Percentiles rank a stretch among this genome's conserved stretches.
Conservation (phyloP, 176 grass and related monocot genomes). For the Poa pratensis region DNA sequence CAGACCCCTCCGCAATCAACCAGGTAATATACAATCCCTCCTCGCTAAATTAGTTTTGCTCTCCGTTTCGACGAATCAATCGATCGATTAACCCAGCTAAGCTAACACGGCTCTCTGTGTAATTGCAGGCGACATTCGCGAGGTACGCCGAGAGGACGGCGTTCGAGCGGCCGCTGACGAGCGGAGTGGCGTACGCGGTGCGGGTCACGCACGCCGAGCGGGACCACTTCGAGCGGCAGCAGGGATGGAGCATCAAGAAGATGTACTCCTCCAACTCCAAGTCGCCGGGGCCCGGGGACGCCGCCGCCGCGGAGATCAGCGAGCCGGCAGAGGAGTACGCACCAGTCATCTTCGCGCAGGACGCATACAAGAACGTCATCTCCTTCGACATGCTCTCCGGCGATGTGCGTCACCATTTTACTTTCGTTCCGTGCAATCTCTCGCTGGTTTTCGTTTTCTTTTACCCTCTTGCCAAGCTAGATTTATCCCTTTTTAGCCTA, state of each 20-base stretch:
- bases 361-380: slow-evolving; percentile 89
- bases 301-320: slow-evolving; percentile 49
- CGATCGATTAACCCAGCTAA: background rate
- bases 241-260: slow-evolving; percentile 95
- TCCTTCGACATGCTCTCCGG: slow-evolving; percentile 98
- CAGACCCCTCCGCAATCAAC: slow-evolving; percentile 89
- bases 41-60: background rate
- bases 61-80: background rate
- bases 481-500: slow-evolving; percentile 41
- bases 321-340: slow-evolving; percentile 81
- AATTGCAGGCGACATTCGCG: slow-evolving; percentile 71
- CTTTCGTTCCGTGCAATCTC: background rate
- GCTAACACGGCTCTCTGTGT: no score
- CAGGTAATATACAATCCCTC: slow-evolving; percentile 48
- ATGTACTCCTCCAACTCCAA: slow-evolving; percentile 82
- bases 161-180: slow-evolving; percentile 96
- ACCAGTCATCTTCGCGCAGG: slow-evolving; percentile 97
- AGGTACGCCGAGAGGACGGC: slow-evolving; percentile 95
- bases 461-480: background rate
- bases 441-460: background rate
- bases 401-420: slow-evolving; percentile 49
- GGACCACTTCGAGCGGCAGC: slow-evolving; percentile 85
- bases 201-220: slow-evolving; percentile 75
- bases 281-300: slow-evolving; percentile 56
- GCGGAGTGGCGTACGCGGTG: slow-evolving; percentile 96